Evolutionary conservation across 164 flowering plant species (phyloP), one percentile per base, ranked within the genome.

Genomic region (Dillenia turbinata): DNA sequence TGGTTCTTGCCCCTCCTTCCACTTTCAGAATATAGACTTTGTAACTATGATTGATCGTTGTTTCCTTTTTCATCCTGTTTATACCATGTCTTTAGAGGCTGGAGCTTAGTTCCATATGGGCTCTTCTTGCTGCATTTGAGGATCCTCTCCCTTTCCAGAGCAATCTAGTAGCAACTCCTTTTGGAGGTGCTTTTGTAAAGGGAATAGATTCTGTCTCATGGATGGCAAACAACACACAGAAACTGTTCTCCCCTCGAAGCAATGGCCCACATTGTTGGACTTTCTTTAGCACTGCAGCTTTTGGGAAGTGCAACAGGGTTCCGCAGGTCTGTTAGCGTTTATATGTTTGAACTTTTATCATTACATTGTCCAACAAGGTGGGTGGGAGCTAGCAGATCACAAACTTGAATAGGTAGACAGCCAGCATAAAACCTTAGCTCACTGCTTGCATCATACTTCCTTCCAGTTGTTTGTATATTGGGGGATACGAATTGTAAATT

Each of bases 141-240:
- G 91, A 89, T 54, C 97, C 97, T 57, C 85, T 94, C 71, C 95
- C 95, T 52, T 22, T 83, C 22, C 78, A 79, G 12, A 69, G 68
- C 50, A 62, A 49, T 47, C 48, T 56, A 57, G 50, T 40, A 47
- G 33, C 48, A 54, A 64, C 68, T 66, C 77, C 81, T 33, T 89
- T 94, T 68, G 96, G 88, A 75, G 98, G 98, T 63, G 98, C 98
- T 56, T 94, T 94, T 83, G 93, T 94, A 5, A 79, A 83, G 77
- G 98, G 95, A 44, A 74, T 89, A 66, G 91, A 89, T 74, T 74
- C 97, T 46, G 43, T 91, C 52, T 94, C 98, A 54, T 94, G 98
- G 98, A 89, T 94, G 96, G 96, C 77, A 53, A 87, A 94, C 76
- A 94, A 91, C 73, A 82, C 95, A 6, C 71, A 67, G 69, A 94